Evolutionary conservation across 257 asterid species (phyloP).

Genomic region (Ilex asprella): DNA sequence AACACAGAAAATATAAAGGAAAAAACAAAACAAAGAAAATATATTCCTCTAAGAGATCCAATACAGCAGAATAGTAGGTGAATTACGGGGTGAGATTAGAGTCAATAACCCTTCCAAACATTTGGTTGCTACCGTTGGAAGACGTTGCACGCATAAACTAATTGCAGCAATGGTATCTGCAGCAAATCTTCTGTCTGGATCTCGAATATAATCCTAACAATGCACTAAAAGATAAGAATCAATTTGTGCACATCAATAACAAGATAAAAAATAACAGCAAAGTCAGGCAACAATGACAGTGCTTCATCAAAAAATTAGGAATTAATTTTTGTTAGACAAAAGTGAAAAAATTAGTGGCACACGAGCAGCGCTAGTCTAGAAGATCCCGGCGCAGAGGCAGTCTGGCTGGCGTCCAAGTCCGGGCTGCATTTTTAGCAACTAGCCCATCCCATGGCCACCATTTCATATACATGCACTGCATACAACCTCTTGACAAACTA

Average conservation of each 20-base stretch:
- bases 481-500: too few species aligned
- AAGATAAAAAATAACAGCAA: neutral
- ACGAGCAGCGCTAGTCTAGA: too few species aligned
- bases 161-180: slow-evolving; percentile 93
- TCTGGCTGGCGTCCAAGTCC: too few species aligned
- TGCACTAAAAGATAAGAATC: slow-evolving; percentile 26
- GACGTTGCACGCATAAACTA: slow-evolving; percentile 75
- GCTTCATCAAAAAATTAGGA: too few species aligned
- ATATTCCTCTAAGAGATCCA: slow-evolving; percentile 12
- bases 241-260: neutral
- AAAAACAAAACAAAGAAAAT: slow-evolving; percentile 4
- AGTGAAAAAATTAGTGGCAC: neutral
- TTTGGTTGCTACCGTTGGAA: slow-evolving; percentile 56
- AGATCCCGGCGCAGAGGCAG: too few species aligned
- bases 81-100: slow-evolving; percentile 61
- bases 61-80: slow-evolving; percentile 14
- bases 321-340: neutral
- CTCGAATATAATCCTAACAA: slow-evolving; percentile 85
- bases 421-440: too few species aligned
- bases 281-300: neutral
- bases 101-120: slow-evolving; percentile 82
- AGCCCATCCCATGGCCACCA: too few species aligned
- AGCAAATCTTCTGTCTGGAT: slow-evolving; percentile 89
- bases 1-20: neutral
- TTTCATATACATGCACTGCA: too few species aligned